Evolutionary conservation across 2,329 filamentous ascomycete genomes (phyloP).

Genomic region (Nigrospora sphaerica): DNA sequence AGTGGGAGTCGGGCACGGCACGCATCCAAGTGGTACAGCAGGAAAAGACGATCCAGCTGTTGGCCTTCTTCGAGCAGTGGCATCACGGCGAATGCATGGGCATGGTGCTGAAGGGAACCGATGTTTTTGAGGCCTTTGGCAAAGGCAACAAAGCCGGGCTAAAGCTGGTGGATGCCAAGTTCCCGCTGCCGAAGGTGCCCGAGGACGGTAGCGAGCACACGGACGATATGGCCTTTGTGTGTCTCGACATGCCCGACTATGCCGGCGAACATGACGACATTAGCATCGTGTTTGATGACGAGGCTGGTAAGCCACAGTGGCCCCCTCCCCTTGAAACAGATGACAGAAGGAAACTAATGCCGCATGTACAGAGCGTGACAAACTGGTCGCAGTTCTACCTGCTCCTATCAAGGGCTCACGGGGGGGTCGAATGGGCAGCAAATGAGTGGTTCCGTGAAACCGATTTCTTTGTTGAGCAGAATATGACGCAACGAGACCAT

Average conservation of each 20-base stretch:
- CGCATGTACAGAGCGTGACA: slow-evolving; percentile 41
- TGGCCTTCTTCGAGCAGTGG: slow-evolving; percentile 86
- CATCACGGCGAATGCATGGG: slow-evolving; percentile 83
- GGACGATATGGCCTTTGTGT: slow-evolving; percentile 67
- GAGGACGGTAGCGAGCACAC: slow-evolving; percentile 42
- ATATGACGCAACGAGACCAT: slow-evolving; percentile 1
- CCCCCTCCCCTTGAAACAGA: neutral
- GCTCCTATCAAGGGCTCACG: slow-evolving; percentile 46
- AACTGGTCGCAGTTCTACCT: slow-evolving; percentile 43
- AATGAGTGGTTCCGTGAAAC: neutral
- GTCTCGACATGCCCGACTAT: slow-evolving; percentile 80
- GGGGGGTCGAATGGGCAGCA: slow-evolving; percentile 19
- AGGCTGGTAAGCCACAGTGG: slow-evolving; percentile 54
- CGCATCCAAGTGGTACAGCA: slow-evolving; percentile 74
- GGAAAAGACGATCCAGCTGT: slow-evolving; percentile 67
- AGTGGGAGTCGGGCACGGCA: slow-evolving; percentile 78
- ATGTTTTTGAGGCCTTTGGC: slow-evolving; percentile 67
- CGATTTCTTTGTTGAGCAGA: neutral
- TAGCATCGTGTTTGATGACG: slow-evolving; percentile 73
- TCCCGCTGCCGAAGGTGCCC: slow-evolving; percentile 64
- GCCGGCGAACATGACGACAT: slow-evolving; percentile 92
- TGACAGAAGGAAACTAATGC: too few relatives aligned
- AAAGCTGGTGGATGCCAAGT: slow-evolving; percentile 84
- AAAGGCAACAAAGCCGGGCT: slow-evolving; percentile 62
- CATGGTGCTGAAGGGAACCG: slow-evolving; percentile 77